Base-by-base conservation (phyloP, 352 stramenopile species). In the Pythium grandisporangium region DNA sequence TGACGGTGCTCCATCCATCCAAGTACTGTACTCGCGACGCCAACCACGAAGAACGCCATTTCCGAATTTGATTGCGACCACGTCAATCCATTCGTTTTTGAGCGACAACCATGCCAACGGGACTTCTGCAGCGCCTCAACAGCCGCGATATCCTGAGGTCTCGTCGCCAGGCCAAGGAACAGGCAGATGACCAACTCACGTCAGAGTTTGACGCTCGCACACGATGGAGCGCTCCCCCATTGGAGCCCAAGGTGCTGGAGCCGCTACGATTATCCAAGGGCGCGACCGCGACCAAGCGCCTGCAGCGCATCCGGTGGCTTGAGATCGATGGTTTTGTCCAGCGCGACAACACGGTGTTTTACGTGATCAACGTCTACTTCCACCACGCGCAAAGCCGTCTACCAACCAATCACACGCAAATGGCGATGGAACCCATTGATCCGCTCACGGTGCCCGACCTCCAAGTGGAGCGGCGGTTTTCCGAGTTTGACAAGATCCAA, bases 391-490 rank as follows among this genome's bases (percentile, higher is more conserved):
- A 69, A 45, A 77, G 53, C n/a, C 70, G 70, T 33, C 79, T 86
- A 39, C 72, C 51, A 14, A 53, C 45, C 4, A 59, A 58, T 42
- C 37, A 39, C 20, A 22, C 26, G 24, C 37, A 30, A 1, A 20
- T 32, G 24, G 37, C 7, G 42, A 27, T 22, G 42, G 39, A 17
- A 25, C 38, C 17, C 50, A 48, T 20, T 8, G 48, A 11, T 12
- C 34, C 30, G 16, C 42, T 49, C 21, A 44, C 27, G 43, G 22
- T 51, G 39, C 69, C 72, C 4, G 72, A 81, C 45, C 77, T 68
- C 39, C 56, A 53, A 6, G 57, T 85, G 30, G 55, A 83, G 45
- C 58, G 63, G n/a, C 69, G 69, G 27, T 85, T 77, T 51, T 79
- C 69, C 17, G 69, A 85, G 24, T 85, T 85, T 33, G 50, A 53